phyloP scores from a whole-genome alignment of 2,329 filamentous ascomycete species.

The Xylaria arbuscula region DNA sequence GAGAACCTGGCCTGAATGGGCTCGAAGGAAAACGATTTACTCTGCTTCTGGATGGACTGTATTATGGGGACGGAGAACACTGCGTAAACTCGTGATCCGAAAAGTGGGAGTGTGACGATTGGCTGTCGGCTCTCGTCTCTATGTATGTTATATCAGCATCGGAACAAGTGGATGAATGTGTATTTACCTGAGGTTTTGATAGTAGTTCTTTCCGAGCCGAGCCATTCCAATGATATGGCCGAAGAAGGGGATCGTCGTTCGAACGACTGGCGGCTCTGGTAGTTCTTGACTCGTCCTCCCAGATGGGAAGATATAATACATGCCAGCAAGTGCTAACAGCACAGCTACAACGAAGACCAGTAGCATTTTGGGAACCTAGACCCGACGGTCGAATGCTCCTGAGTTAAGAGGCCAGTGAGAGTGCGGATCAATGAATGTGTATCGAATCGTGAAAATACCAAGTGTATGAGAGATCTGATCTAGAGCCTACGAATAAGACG shows the following conservation, averaged over 20 bases:
- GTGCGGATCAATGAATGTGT: not conserved
- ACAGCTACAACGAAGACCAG: not conserved
- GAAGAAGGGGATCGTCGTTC: not conserved
- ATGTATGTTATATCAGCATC: not conserved
- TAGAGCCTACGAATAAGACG: not conserved
- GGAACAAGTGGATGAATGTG: not conserved
- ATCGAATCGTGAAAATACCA: not conserved
- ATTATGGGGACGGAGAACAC: slow-evolving; percentile 13
- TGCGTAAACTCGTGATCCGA: not conserved
- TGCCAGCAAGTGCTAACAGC: not conserved
- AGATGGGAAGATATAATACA: not conserved
- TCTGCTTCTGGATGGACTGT: slow-evolving; percentile 13
- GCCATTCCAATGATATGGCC: slow-evolving; percentile 2
- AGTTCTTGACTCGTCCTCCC: not conserved
- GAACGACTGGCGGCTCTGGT: slow-evolving; percentile 1
- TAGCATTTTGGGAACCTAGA: not conserved
- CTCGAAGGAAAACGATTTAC: slow-evolving; percentile 7
- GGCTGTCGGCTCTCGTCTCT: slow-evolving; percentile 7
- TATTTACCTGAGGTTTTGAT: not conserved
- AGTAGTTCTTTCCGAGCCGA: slow-evolving; percentile 6
- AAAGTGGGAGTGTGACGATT: slow-evolving; percentile 5
- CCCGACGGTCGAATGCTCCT: not conserved
- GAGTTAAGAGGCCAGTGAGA: not conserved
- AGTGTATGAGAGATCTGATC: not conserved
- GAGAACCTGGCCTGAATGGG: slow-evolving; percentile 8